Evolutionary conservation across 2,329 filamentous ascomycete species (phyloP).

Genomic region (Cordyceps fumosorosea): DNA sequence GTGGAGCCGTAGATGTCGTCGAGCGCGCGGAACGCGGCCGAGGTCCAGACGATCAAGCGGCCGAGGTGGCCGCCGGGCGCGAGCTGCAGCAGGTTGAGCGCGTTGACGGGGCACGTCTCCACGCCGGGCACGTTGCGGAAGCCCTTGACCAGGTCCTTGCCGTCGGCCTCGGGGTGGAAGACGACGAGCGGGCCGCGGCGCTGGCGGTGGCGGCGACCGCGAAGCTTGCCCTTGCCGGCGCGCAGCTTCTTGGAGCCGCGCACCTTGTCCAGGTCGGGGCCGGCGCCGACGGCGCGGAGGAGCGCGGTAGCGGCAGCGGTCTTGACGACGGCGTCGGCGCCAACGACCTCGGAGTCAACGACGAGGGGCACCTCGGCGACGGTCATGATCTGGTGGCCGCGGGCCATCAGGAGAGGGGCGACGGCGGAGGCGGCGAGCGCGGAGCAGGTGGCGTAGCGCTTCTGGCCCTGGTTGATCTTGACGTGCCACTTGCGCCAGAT

Average conservation of each 20-base stretch:
- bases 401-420: constrained; percentile 89
- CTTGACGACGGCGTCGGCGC: constrained; percentile 73
- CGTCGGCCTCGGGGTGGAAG: constrained; percentile 92
- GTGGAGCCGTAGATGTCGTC: constrained; percentile 96
- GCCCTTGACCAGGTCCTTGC: constrained; percentile 85
- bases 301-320: constrained; percentile 81
- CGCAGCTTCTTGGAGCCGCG: constrained; percentile 94
- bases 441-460: constrained; percentile 96
- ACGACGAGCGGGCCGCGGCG: constrained; percentile 96
- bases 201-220: constrained; percentile 93
- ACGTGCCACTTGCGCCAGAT: constrained; percentile 99
- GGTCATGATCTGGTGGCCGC: constrained; percentile 88
- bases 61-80: constrained; percentile 97
- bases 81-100: constrained; percentile 98
- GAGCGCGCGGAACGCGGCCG: constrained; percentile 89
- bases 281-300: constrained; percentile 85
- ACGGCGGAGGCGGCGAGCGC: constrained; percentile 95
- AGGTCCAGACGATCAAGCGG: constrained; percentile 99
- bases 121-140: constrained; percentile 99
- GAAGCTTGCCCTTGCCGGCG: constrained; percentile 97
- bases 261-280: constrained; percentile 89
- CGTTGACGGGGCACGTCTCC: constrained; percentile 89
- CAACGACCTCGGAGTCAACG: constrained; percentile 84
- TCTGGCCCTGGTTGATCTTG: constrained; percentile 99
- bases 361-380: constrained; percentile 97